Percentiles rank a stretch among this genome's conserved stretches.
Conservation (phyloP, 2,329 filamentous ascomycete species). For the Neonectria punicea region DNA sequence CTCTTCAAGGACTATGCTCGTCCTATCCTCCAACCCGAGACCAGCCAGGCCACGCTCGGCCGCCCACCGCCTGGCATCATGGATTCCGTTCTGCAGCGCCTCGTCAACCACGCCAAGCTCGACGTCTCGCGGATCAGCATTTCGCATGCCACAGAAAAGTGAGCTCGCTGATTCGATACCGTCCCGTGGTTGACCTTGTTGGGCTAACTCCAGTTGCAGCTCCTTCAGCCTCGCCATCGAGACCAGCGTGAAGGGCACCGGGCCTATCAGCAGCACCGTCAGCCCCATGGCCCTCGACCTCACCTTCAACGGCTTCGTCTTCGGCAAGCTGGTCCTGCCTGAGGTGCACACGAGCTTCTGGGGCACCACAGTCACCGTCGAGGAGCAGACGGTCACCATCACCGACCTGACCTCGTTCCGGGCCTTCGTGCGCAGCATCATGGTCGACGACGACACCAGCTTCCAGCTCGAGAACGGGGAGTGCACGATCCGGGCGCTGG, state of each 20-base stretch:
- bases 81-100: slow-evolving; percentile 43
- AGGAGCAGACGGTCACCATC: slow-evolving; percentile 44
- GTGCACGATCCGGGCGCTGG: slow-evolving; percentile 43
- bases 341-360: slow-evolving; percentile 43
- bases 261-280: slow-evolving; percentile 45
- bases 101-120: slow-evolving; percentile 43
- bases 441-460: slow-evolving; percentile 41
- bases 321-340: slow-evolving; percentile 47
- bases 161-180: slow-evolving; percentile 10
- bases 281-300: slow-evolving; percentile 44
- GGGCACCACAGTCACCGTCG: slow-evolving; percentile 41
- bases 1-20: slow-evolving; percentile 43
- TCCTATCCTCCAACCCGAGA: slow-evolving; percentile 28
- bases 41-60: background rate
- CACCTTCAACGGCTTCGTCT: slow-evolving; percentile 43
- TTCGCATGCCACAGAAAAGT: slow-evolving; percentile 45
- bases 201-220: slow-evolving; percentile 30
- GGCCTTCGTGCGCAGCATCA: slow-evolving; percentile 46
- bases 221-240: slow-evolving; percentile 46
- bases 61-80: slow-evolving; percentile 33
- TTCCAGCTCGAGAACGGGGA: slow-evolving; percentile 44
- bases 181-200: background rate
- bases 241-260: slow-evolving; percentile 45
- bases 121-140: slow-evolving; percentile 46
- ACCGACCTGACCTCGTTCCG: slow-evolving; percentile 42